Conservation (phyloP, 2,329 filamentous ascomycete species). For the Colletotrichum ledebouriae region DNA sequence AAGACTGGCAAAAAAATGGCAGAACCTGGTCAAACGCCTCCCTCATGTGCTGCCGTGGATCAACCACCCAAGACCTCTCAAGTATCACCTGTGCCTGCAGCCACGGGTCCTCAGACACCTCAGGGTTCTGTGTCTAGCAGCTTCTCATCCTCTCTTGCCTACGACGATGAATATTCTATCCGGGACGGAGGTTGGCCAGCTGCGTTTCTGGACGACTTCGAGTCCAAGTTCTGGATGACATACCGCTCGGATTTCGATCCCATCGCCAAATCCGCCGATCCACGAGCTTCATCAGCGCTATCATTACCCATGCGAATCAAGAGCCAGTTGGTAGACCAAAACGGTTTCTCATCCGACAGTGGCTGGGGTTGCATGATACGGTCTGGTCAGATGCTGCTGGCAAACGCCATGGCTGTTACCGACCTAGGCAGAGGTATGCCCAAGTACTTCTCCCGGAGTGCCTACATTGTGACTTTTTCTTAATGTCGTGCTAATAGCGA, state of each 20-base stretch:
- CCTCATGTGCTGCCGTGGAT: constrained; percentile 29
- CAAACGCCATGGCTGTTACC: constrained; percentile 83
- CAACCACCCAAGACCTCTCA: constrained; percentile 32
- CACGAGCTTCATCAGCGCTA: constrained; percentile 77
- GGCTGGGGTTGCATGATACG: constrained; percentile 99
- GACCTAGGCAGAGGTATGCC: constrained; percentile 80
- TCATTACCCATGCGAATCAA: constrained; percentile 88
- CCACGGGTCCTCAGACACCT: constrained; percentile 58
- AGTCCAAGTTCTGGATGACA: constrained; percentile 95
- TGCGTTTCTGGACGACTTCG: constrained; percentile 90
- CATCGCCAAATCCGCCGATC: constrained; percentile 84
- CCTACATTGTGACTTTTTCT: no score
- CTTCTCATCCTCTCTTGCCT: constrained; percentile 65
- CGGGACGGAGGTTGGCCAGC: constrained; percentile 80
- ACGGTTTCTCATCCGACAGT: constrained; percentile 90
- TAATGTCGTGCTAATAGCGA: no score
- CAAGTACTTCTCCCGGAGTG: no score
- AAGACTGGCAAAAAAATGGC: constrained; percentile 43
- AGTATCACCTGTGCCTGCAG: constrained; percentile 37
- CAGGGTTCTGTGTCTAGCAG: constrained; percentile 65
- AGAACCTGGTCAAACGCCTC: constrained; percentile 37
- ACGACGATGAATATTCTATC: constrained; percentile 56
- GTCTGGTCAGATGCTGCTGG: constrained; percentile 92
- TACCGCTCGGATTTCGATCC: constrained; percentile 89
- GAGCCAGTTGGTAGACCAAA: constrained; percentile 81